Conservation (phyloP, 768 basidiomycete species). For the Mrakia gelida region DNA sequence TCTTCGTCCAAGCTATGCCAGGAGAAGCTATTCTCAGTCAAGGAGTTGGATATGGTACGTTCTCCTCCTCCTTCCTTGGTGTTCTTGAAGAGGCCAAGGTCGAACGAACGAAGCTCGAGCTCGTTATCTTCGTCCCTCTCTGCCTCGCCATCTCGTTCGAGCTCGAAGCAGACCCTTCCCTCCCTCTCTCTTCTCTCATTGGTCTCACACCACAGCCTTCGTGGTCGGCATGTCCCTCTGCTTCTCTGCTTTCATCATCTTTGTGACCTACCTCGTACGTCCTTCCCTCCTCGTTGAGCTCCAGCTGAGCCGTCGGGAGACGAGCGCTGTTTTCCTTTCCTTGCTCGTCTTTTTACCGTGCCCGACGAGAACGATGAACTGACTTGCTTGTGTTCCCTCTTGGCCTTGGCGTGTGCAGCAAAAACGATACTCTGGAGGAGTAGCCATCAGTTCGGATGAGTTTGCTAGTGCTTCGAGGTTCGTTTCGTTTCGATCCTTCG, state of each 20-base stretch:
- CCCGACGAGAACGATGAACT: neutral
- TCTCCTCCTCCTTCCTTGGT: neutral
- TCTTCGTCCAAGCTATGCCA: too few species aligned
- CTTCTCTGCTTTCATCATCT: conserved; percentile 9
- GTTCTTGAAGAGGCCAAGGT: neutral
- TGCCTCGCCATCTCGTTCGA: neutral
- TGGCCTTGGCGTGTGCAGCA: neutral
- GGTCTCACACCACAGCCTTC: neutral
- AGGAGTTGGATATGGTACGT: conserved; percentile 18
- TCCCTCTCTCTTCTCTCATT: neutral
- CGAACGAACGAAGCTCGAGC: neutral
- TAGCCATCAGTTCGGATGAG: conserved; percentile 51
- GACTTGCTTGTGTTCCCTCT: neutral
- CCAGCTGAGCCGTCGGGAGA: neutral
- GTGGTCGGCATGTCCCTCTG: neutral
- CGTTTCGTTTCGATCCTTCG: too few species aligned
- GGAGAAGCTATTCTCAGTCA: conserved; percentile 13
- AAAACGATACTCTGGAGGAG: conserved; percentile 20
- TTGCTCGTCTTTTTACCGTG: neutral
- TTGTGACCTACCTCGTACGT: neutral
- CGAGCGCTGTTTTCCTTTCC: neutral
- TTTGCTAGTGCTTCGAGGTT: conserved; percentile 44
- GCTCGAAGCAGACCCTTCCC: neutral
- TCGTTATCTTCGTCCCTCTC: neutral
- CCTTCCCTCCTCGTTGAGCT: neutral